Conservation (phyloP, 495 filamentous ascomycete genomes). For the Cudoniella acicularis region DNA sequence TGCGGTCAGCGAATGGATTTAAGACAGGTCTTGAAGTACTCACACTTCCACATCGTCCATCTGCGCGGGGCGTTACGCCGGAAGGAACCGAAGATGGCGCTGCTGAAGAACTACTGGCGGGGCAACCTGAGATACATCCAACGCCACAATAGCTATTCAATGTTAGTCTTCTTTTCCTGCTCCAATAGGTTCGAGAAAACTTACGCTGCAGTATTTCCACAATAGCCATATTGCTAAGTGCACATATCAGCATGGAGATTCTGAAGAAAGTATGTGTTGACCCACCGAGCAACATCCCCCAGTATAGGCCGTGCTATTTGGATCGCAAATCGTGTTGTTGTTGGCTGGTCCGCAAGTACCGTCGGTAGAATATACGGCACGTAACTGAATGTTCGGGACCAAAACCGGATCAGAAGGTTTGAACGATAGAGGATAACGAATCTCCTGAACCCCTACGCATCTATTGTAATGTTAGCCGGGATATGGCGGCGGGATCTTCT, state of each 20-base stretch:
- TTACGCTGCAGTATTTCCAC: slow-evolving; percentile 26
- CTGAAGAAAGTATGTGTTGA: neutral
- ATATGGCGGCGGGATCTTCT: neutral
- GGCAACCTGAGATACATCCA: slow-evolving; percentile 30
- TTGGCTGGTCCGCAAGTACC: slow-evolving; percentile 44
- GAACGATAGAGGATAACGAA: slow-evolving; percentile 6
- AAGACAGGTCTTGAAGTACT: neutral
- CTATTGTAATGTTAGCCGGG: slow-evolving; percentile 16
- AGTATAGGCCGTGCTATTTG: slow-evolving; percentile 14
- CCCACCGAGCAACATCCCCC: slow-evolving; percentile 30
- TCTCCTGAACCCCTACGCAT: slow-evolving; percentile 13
- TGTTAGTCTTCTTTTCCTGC: no score
- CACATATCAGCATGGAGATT: neutral
- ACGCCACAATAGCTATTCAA: slow-evolving; percentile 27
- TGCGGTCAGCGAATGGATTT: neutral
- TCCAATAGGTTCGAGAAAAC: no score
- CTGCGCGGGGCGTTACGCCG: slow-evolving; percentile 14
- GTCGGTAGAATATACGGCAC: slow-evolving; percentile 30
- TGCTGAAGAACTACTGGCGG: slow-evolving; percentile 1
- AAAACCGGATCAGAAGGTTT: neutral
- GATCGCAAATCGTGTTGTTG: slow-evolving; percentile 42
- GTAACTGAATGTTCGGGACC: neutral
- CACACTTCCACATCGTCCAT: slow-evolving; percentile 27
- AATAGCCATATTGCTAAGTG: slow-evolving; percentile 28
- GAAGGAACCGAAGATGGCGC: neutral